Evolutionary conservation across 352 stramenopile species (phyloP), one percentile per base, ranked within the genome.

Genomic region (Globisporangium parvum): DNA sequence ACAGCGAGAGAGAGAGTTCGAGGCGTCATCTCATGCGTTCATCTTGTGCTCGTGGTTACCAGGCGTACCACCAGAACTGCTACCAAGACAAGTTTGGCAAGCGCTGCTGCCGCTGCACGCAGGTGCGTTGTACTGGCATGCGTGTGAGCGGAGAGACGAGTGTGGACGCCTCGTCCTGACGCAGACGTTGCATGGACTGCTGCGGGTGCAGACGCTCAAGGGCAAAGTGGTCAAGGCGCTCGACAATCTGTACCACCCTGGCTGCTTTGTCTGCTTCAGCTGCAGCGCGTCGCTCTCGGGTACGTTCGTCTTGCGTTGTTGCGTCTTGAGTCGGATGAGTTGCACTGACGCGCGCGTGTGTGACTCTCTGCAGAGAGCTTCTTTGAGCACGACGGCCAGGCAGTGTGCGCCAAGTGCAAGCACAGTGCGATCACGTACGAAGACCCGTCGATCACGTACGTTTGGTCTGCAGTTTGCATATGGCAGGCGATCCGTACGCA

Each of bases 221-320:
- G 82, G 82, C 65, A 93, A 93, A 66, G 82, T 91, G 28, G 80
- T 93, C 49, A 93, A 93, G 61, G 82, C 82, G 14, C 62, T 93
- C 21, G 80, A 93, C 62, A 86, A 80, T 42, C 66, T 93, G n/a
- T 93, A 91, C 62, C 82, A 93, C 59, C 82, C 82, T 17, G 79
- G 80, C 56, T 93, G 82, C 54, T 93, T 93, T 54, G 78, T 93
- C 14, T 93, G 82, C 65, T 89, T 70, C 53, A 66, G 82, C 53
- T 93, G 82, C 61, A 90, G 67, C 41, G 63, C 80, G 26, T 90
- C 82, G 11, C 75, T 93, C 57, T 84, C 78, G 59, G 79, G 82
- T 93, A 71, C 55, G 50, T 41, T 28, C 17, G 0, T 37, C n/a
- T 10, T 18, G 14, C 39, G 39, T n/a, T 45, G 39, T n/a, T n/a